Evolutionary conservation across 306 rosid species (phyloP), one percentile per base, ranked within the genome.

Genomic region (Ammopiptanthus mongolicus): DNA sequence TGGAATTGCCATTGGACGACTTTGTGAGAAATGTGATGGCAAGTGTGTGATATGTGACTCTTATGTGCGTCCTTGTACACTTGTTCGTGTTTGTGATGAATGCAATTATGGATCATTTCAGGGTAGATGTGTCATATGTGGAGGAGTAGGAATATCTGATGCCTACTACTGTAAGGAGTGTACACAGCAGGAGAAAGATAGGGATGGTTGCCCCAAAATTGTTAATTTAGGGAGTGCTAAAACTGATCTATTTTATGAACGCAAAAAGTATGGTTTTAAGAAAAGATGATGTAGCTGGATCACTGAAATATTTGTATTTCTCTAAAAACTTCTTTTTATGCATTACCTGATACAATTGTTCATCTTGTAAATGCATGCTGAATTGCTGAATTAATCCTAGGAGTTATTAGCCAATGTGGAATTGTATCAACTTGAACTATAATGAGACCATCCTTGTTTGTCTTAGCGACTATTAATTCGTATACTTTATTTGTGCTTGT

Each of bases 131-230:
- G 97, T 94, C 50, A 86, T 94, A 69, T 94, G 97, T 59, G 97
- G 96, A 82, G 97, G 97, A 46, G 91, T 90, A 12, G 97, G 97
- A 63, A 94, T 94, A 22, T 94, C 97, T 5, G 95, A 94, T 82
- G 96, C 97, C 36, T 94, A 91, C 87, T 94, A 90, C 78, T 91
- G 98, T 86, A 90, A 91, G 82, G 98, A 94, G 90, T 94, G 98
- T 71, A 94, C 96, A 1, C 98, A 94, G 80, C 96, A 90, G 81
- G 97, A 90, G 90, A 94, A 90, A 86, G 97, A 94, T 13, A 87
- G 97, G 79, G 96, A 90, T 79, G 98, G 96, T 37, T 94, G 98
- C 55, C 98, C 96, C 25, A 94, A 94, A 80, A 94, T 94, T 64
- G 96, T 91, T 52, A 91, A 94, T 68, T 77, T 94, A 57, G 98